Evolutionary conservation across 2,329 filamentous ascomycete genomes (phyloP).

Genomic region (Nemania diffusa): DNA sequence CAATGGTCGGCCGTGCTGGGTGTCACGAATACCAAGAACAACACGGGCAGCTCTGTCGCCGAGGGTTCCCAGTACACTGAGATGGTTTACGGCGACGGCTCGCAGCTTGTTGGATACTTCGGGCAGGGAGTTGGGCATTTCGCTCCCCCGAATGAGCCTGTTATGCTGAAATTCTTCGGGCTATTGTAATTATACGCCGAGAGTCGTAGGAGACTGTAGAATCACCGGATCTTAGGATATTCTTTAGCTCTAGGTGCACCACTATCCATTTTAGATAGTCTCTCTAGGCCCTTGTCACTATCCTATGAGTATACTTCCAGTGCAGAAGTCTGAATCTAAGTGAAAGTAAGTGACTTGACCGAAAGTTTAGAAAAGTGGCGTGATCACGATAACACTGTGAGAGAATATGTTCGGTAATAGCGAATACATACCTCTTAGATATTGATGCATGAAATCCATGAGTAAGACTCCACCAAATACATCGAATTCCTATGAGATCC

Average conservation of each 20-base stretch:
- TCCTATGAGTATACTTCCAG: not conserved
- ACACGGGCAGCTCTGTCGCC: constrained; percentile 24
- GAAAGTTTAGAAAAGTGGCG: not conserved
- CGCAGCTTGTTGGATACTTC: constrained; percentile 32
- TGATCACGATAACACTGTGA: not conserved
- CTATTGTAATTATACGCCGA: not conserved
- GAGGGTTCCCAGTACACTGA: constrained; percentile 33
- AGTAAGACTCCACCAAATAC: not conserved
- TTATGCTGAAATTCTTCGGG: constrained; percentile 36
- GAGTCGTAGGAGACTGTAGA: not conserved
- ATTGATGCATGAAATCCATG: not conserved
- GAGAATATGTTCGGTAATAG: not conserved
- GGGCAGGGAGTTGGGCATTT: constrained; percentile 33
- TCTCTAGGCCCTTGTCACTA: not conserved
- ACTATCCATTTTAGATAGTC: not conserved
- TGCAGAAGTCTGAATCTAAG: not conserved
- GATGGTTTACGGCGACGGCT: constrained; percentile 32
- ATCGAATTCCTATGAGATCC: not conserved
- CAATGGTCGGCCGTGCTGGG: constrained; percentile 38
- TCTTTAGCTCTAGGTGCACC: not conserved
- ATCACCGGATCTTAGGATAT: not conserved
- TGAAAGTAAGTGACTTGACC: too few species aligned
- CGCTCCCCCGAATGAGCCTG: constrained; percentile 28
- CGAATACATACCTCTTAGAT: not conserved
- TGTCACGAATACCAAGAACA: constrained; percentile 28